Percentiles rank a stretch among this genome's conserved stretches.
phyloP scores from a whole-genome alignment of 1,139 yeast genomes.

The Wickerhamiella pararugosa region DNA sequence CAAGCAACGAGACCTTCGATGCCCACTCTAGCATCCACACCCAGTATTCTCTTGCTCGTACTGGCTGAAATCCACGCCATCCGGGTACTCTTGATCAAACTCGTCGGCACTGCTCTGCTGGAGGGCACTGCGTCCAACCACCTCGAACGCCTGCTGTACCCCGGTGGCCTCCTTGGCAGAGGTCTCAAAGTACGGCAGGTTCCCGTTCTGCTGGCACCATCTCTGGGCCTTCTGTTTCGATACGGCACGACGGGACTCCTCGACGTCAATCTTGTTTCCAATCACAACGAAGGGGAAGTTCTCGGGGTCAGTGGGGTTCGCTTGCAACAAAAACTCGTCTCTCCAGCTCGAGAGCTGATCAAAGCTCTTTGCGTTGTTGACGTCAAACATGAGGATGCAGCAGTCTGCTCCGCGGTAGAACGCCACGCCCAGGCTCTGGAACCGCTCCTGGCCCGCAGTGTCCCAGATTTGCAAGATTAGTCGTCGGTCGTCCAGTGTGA shows the following conservation, averaged over 20 bases:
- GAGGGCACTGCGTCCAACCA: slow-evolving; percentile 86
- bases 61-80: slow-evolving; percentile 85
- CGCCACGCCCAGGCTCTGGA: slow-evolving; percentile 92
- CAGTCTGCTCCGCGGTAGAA: slow-evolving; percentile 98
- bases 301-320: slow-evolving; percentile 84
- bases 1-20: slow-evolving; percentile 2
- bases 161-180: slow-evolving; percentile 90
- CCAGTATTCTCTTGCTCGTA: slow-evolving; percentile 57
- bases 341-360: slow-evolving; percentile 86
- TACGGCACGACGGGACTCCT: slow-evolving; percentile 75
- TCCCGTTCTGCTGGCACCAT: slow-evolving; percentile 73
- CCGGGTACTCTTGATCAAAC: slow-evolving; percentile 84
- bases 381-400: slow-evolving; percentile 90
- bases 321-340: slow-evolving; percentile 88
- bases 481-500: slow-evolving; percentile 63
- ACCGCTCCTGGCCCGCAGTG: slow-evolving; percentile 79
- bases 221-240: slow-evolving; percentile 73
- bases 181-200: slow-evolving; percentile 85
- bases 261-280: slow-evolving; percentile 91
- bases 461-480: slow-evolving; percentile 85
- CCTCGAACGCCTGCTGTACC: slow-evolving; percentile 91
- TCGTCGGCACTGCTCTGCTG: slow-evolving; percentile 81
- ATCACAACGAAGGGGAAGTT: slow-evolving; percentile 89
- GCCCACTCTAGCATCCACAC: slow-evolving; percentile 26
- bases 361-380: slow-evolving; percentile 82